Evolutionary conservation across 164 flowering plant species (phyloP), one percentile per base, ranked within the genome.

Genomic region (Aristolochia californica): DNA sequence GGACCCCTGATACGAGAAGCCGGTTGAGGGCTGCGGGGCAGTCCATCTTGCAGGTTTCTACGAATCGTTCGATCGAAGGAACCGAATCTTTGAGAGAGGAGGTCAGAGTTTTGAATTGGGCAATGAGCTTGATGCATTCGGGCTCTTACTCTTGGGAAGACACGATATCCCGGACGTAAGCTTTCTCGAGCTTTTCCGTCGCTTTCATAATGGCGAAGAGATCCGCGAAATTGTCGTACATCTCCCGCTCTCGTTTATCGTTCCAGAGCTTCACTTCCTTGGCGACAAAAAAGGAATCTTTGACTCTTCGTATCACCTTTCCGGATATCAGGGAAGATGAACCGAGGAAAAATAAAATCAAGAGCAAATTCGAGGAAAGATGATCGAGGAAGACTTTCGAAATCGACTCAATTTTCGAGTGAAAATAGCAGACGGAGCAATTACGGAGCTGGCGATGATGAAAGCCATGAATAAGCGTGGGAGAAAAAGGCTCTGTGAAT

Each of bases 251-350:
- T 15, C 94, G 91, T 82, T 89, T 89, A 77, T 88, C 96, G 61
- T 83, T 79, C 94, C 88, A 85, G 11, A 93, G 84, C 80, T 87
- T 93, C 54, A 87, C 95, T 72, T 89, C 98, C 98, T 87, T 91
- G n/a, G 18, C n/a, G 2, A 5, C n/a, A 18, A 45, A 16, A 16
- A 3, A 4, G 1, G 20, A 16, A 45, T 18, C 21, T 16, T 45
- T 45, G n/a, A 0, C 49, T 15, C 18, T 48, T 22, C 21, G 5
- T 48, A 8, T 48, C 51, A n/a, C 51, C 51, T 48, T 22, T 48
- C 20, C 5, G 10, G 10, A 7, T 1, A 34, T 8, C 40, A 2
- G 9, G 10, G 40, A 4, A 34, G 40, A 34, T 34, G 40, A 34
- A 34, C 40, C 4, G 40, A 34, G 0, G 40, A 34, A 4, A 34